Evolutionary conservation across 768 basidiomycete species (phyloP).

Genomic region (Lentinula edodes): DNA sequence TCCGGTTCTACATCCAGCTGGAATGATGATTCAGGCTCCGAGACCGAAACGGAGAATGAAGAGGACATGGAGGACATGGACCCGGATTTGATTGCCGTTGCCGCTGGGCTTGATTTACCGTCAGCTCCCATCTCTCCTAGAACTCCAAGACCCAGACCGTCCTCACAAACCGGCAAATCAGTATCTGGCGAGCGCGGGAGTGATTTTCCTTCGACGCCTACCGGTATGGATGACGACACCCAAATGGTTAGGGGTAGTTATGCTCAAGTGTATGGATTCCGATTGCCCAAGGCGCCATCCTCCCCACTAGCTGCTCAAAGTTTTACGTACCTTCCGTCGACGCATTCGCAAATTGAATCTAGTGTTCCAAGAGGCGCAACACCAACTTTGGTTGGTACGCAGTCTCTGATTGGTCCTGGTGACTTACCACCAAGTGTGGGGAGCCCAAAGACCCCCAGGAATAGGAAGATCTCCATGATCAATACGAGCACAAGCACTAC

Average conservation of each 20-base stretch:
- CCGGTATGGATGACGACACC: neutral
- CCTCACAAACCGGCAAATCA: neutral
- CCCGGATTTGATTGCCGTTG: constrained; percentile 3
- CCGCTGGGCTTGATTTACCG: neutral
- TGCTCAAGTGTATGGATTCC: constrained; percentile 4
- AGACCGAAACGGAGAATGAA: constrained; percentile 2
- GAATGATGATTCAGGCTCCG: neutral
- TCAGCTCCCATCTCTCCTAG: neutral
- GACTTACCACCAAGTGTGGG: neutral
- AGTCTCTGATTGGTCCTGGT: constrained; percentile 2
- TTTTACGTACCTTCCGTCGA: neutral
- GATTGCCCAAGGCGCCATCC: neutral
- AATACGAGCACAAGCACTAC: neutral
- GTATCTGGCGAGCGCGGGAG: neutral
- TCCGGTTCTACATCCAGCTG: neutral
- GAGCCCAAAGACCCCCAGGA: neutral
- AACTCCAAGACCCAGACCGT: neutral
- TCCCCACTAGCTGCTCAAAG: neutral
- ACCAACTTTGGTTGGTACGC: neutral
- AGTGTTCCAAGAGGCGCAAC: constrained; percentile 2
- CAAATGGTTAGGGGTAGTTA: constrained; percentile 5
- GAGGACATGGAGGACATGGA: constrained; percentile 6
- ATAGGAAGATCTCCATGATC: neutral
- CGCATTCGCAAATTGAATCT: neutral
- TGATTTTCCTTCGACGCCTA: neutral